Conservation (phyloP, 352 stramenopile species). For the Phytophthora rubi region DNA sequence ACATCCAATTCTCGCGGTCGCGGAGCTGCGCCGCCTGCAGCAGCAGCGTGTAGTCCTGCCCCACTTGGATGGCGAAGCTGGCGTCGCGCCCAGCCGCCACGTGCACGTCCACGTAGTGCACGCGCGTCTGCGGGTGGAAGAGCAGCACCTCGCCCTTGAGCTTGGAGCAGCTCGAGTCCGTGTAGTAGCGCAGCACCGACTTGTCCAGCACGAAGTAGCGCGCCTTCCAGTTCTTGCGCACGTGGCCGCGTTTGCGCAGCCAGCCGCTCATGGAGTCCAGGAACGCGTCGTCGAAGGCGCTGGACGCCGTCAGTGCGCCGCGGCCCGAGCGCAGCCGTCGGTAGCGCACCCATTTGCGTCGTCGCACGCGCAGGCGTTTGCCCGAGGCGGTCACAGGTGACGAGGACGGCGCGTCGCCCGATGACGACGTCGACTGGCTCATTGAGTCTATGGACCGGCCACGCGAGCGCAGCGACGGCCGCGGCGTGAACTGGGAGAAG, state of each 20-base stretch:
- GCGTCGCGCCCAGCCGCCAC: conserved; percentile 56
- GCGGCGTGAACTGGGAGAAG: conserved; percentile 61
- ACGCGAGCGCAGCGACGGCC: conserved; percentile 29
- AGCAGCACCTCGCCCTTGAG: conserved; percentile 82
- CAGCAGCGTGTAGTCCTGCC: conserved; percentile 62
- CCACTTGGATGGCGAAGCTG: conserved; percentile 70
- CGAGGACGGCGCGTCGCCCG: conserved; percentile 28
- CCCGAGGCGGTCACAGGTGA: conserved; percentile 34
- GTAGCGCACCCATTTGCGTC: conserved; percentile 76
- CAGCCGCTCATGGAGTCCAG: conserved; percentile 77
- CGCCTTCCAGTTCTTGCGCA: conserved; percentile 82
- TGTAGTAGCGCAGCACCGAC: conserved; percentile 73
- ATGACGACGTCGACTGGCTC: conserved; percentile 17
- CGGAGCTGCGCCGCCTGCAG: conserved; percentile 61
- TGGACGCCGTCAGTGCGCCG: conserved; percentile 15
- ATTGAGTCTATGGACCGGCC: conserved; percentile 33
- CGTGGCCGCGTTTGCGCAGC: conserved; percentile 71
- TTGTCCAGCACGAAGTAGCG: conserved; percentile 80
- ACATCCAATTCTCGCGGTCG: conserved; percentile 83
- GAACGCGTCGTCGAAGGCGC: conserved; percentile 72
- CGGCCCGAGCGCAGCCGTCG: conserved; percentile 41
- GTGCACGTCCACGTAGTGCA: conserved; percentile 78
- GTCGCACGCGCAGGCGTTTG: conserved; percentile 55
- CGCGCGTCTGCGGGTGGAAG: conserved; percentile 69
- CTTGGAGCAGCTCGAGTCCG: conserved; percentile 52